phyloP scores from a whole-genome alignment of 1,284 basidiomycete species.

The Ceratobasidium sp. region DNA sequence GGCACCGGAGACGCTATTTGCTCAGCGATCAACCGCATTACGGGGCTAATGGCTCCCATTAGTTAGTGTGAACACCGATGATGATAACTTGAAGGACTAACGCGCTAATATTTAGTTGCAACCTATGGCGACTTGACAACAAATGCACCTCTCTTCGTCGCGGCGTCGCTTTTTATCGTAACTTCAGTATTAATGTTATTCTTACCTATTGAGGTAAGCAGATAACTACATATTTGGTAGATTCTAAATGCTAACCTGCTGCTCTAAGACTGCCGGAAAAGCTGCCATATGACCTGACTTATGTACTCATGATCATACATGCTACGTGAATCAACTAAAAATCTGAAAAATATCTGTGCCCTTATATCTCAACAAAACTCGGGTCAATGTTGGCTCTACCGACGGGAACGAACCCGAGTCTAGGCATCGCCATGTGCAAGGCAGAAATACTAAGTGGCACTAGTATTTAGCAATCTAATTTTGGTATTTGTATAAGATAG shows the following conservation, averaged over 20 bases:
- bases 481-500: no score
- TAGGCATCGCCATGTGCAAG: no score
- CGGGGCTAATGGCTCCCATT: constrained; percentile 62
- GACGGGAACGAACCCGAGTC: no score
- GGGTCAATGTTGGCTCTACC: no score
- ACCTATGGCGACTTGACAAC: constrained; percentile 39
- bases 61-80: neutral
- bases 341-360: no score
- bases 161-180: constrained; percentile 61
- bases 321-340: no score
- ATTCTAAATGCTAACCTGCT: neutral
- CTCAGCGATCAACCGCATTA: constrained; percentile 60
- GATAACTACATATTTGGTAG: constrained; percentile 27
- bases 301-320: no score
- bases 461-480: no score
- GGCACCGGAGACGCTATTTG: constrained; percentile 69
- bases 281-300: constrained; percentile 41
- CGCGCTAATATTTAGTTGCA: constrained; percentile 24
- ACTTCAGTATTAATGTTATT: constrained; percentile 56
- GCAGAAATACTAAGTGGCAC: no score
- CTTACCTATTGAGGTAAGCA: constrained; percentile 64
- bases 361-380: no score
- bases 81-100: no score
- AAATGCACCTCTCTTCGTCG: constrained; percentile 62
- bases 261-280: constrained; percentile 41